Evolutionary conservation across 257 asterid genomes (phyloP).

Genomic region (Salvia miltiorrhiza): DNA sequence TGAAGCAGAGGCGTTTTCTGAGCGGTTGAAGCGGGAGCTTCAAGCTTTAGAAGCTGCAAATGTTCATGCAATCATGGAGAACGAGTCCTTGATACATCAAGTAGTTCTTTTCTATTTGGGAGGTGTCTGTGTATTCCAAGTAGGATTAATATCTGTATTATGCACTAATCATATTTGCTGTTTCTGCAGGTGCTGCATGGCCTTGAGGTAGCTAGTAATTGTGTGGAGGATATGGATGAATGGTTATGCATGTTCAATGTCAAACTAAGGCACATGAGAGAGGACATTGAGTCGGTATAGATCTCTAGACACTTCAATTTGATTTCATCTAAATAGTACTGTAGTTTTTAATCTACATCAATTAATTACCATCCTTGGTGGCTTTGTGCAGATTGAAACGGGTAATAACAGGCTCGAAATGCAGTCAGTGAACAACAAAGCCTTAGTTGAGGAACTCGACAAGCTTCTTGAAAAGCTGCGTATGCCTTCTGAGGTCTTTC

Average conservation of each 20-base stretch:
- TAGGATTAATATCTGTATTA: neutral
- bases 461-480: conserved; percentile 77
- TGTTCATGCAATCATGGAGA: conserved; percentile 96
- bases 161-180: conserved; percentile 14
- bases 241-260: conserved; percentile 94
- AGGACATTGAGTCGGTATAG: conserved; percentile 93
- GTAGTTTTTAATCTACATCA: neutral
- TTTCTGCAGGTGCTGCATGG: conserved; percentile 79
- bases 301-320: conserved; percentile 21
- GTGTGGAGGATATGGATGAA: conserved; percentile 99
- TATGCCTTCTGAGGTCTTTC: conserved; percentile 82
- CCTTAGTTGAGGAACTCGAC: conserved; percentile 88
- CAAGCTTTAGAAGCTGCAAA: conserved; percentile 99
- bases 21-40: conserved; percentile 91
- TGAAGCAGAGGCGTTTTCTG: conserved; percentile 99
- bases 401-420: conserved; percentile 96
- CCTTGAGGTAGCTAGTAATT: conserved; percentile 69
- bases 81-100: conserved; percentile 78
- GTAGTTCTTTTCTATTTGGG: conserved; percentile 35
- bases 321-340: conserved; percentile 14
- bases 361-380: conserved; percentile 3
- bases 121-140: conserved; percentile 21
- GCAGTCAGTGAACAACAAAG: conserved; percentile 91
- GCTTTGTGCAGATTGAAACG: conserved; percentile 71
- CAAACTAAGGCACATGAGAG: conserved; percentile 98